Percentiles rank a stretch among this genome's conserved stretches.
These are phyloP conservation scores for Cyphellophora europaea DNA, from an alignment of 2,329 filamentous ascomycete species.

Conservation along the genomic window DNA sequence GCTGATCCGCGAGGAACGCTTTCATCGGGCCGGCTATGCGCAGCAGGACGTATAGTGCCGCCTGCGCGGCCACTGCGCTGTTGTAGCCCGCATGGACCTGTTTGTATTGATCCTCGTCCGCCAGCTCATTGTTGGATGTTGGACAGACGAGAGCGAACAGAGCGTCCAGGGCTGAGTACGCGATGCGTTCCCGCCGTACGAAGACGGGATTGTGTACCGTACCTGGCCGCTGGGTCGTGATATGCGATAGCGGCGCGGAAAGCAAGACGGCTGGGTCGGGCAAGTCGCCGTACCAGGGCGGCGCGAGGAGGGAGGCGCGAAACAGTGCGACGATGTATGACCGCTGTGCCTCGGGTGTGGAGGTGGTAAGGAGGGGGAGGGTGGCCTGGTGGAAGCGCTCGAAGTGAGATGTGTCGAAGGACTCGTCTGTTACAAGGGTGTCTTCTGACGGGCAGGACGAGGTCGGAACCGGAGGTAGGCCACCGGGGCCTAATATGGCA, in stretches of 20 bases:
- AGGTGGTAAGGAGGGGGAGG: slow-evolving; percentile 56
- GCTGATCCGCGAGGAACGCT: slow-evolving; percentile 82
- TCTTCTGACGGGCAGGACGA: slow-evolving; percentile 27
- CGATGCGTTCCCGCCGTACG: slow-evolving; percentile 60
- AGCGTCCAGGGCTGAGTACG: slow-evolving; percentile 71
- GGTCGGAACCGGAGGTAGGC: slow-evolving; percentile 37
- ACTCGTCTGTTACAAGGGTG: slow-evolving; percentile 58
- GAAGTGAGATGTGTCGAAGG: slow-evolving; percentile 73
- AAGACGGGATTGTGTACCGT: slow-evolving; percentile 61
- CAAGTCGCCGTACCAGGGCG: slow-evolving; percentile 54
- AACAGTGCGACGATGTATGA: slow-evolving; percentile 72
- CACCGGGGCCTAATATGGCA: slow-evolving; percentile 61
- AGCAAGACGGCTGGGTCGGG: slow-evolving; percentile 35
- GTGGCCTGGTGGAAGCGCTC: slow-evolving; percentile 47
- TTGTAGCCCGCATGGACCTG: slow-evolving; percentile 18
- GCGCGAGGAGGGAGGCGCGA: slow-evolving; percentile 70
- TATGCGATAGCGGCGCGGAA: slow-evolving; percentile 46
- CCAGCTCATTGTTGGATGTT: not conserved
- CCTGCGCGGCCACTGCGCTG: slow-evolving; percentile 58
- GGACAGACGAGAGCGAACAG: slow-evolving; percentile 57
- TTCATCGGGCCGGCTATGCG: slow-evolving; percentile 73
- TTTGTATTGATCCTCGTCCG: not conserved
- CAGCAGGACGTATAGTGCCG: slow-evolving; percentile 72
- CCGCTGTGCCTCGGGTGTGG: slow-evolving; percentile 51
- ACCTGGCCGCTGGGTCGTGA: slow-evolving; percentile 60